Conservation (phyloP, 768 basidiomycete species). For the Termitomyces sp. region DNA sequence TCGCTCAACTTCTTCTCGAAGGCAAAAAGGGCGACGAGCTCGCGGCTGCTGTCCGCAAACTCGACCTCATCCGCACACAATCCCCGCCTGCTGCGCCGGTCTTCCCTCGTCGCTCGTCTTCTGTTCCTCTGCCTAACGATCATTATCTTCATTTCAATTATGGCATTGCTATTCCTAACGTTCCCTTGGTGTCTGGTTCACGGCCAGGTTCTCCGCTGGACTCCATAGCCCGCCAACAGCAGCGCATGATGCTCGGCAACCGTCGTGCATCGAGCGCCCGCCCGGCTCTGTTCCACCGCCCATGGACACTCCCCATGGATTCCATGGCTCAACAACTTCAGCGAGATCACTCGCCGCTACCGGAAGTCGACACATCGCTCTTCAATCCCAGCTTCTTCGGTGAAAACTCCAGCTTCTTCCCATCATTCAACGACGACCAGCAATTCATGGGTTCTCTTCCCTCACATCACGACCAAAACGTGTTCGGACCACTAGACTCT, state of each 20-base stretch:
- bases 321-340: constrained; percentile 25
- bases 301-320: constrained; percentile 28
- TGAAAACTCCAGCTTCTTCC: constrained; percentile 4
- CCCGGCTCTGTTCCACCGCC: constrained; percentile 31
- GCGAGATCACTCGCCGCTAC: constrained; percentile 43
- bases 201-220: constrained; percentile 41
- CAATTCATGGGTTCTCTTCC: constrained; percentile 12
- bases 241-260: constrained; percentile 37
- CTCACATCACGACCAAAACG: constrained; percentile 9
- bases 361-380: constrained; percentile 43
- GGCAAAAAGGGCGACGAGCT: constrained; percentile 72
- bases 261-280: constrained; percentile 49
- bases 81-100: constrained; percentile 10
- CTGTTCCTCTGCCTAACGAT: constrained; percentile 55
- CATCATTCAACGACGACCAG: not conserved
- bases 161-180: constrained; percentile 37
- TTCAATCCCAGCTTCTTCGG: constrained; percentile 37
- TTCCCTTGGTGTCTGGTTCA: constrained; percentile 39
- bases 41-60: constrained; percentile 51
- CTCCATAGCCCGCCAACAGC: constrained; percentile 39
- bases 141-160: constrained; percentile 23
- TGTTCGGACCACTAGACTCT: constrained; percentile 23
- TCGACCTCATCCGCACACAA: constrained; percentile 34
- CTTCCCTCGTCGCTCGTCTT: constrained; percentile 54
- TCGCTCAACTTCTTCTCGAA: constrained; percentile 59